phyloP scores from a whole-genome alignment of 208 protist species.

The Trypanosomatidae sp. region DNA sequence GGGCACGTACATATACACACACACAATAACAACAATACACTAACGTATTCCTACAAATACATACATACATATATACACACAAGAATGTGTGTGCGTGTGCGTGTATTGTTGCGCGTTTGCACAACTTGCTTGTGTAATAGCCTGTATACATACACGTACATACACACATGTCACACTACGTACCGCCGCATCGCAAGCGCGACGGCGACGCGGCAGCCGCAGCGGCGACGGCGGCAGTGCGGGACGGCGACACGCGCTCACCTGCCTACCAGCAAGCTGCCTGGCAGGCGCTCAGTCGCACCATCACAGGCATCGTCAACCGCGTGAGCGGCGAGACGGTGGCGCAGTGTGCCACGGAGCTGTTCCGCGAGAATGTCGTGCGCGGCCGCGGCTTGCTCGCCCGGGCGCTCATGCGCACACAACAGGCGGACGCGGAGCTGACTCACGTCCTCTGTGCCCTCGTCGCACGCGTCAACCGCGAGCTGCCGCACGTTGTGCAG shows the following conservation, averaged over 20 bases:
- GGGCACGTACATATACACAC: too few species aligned
- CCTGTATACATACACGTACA: too few species aligned
- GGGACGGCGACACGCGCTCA: conserved; percentile 11
- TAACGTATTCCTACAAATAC: too few species aligned
- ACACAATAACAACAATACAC: too few species aligned
- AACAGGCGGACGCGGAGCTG: conserved; percentile 90
- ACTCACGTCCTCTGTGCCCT: conserved; percentile 94
- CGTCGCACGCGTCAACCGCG: conserved; percentile 94
- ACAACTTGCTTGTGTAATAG: too few species aligned
- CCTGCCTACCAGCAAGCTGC: conserved; percentile 68
- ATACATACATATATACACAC: too few species aligned
- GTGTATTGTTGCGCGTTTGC: too few species aligned
- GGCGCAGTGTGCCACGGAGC: conserved; percentile 83
- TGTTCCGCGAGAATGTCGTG: conserved; percentile 97
- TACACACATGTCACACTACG: too few species aligned
- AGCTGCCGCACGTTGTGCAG: conserved; percentile 94
- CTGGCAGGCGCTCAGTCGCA: conserved; percentile 97
- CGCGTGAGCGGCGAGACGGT: conserved; percentile 94
- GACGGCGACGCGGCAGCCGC: conserved; percentile 9
- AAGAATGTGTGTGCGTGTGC: too few species aligned
- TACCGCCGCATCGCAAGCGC: conserved; percentile 55
- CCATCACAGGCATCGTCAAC: conserved; percentile 96
- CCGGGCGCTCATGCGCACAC: conserved; percentile 90
- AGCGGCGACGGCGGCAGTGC: too few species aligned
- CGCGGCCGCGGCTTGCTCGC: conserved; percentile 94